These are phyloP conservation scores for Emericellopsis terricola DNA, from an alignment of 495 filamentous ascomycete genomes.

Conservation along the genomic window DNA sequence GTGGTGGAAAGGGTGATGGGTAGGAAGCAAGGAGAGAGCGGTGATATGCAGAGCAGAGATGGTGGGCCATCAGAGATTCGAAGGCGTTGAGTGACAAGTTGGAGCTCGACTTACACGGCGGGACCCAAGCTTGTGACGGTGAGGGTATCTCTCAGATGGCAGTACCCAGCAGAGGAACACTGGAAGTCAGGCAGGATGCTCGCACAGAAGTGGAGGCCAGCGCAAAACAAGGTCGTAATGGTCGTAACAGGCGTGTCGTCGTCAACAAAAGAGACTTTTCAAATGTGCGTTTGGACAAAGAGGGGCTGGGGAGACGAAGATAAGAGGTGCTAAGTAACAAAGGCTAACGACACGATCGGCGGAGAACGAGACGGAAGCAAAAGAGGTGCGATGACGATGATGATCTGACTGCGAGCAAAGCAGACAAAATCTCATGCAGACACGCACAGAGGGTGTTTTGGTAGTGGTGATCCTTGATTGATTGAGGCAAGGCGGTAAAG, in stretches of 20 bases:
- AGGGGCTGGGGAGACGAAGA: not conserved
- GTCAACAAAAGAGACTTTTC: too few species aligned
- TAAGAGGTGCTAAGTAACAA: not conserved
- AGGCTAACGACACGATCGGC: not conserved
- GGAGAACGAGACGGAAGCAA: not conserved
- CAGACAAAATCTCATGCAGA: not conserved
- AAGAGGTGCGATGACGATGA: not conserved
- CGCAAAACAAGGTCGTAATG: too few species aligned
- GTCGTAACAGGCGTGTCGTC: too few species aligned
- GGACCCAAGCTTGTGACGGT: too few species aligned
- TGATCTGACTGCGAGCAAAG: not conserved
- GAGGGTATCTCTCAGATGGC: too few species aligned
- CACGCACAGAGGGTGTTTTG: not conserved
- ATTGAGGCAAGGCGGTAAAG: not conserved
- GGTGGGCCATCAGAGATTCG: not conserved
- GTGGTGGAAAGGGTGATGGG: constrained; percentile 1
- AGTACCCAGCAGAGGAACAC: not conserved
- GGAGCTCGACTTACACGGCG: too few species aligned
- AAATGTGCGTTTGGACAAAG: not conserved
- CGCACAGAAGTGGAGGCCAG: not conserved
- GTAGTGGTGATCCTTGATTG: too few species aligned
- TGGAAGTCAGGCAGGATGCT: not conserved
- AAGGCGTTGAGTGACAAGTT: too few species aligned
- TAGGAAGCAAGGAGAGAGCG: not conserved
- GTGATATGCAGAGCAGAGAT: not conserved